phyloP scores from a whole-genome alignment of 176 grass and related monocot genomes.

The Musa schizocarpa region DNA sequence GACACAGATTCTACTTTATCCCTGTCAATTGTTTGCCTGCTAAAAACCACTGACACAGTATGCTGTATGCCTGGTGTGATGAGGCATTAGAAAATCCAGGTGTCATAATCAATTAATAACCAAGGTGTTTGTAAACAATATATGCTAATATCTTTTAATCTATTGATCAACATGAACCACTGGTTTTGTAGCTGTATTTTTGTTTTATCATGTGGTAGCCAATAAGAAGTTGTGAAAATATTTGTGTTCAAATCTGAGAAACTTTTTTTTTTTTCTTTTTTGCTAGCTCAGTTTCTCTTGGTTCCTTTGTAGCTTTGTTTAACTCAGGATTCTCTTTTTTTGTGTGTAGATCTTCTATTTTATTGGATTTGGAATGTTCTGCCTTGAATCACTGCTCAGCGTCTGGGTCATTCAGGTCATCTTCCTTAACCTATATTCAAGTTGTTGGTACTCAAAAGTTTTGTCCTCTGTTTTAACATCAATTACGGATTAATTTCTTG shows the following conservation, averaged over 20 bases:
- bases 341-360: conserved; percentile 77
- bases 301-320: background rate
- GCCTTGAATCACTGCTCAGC: conserved; percentile 75
- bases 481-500: background rate
- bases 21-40: background rate
- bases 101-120: no score
- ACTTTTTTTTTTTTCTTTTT: background rate
- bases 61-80: background rate
- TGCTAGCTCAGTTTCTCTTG: background rate
- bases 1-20: background rate
- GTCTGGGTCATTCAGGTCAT: conserved; percentile 96
- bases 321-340: background rate
- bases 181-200: background rate
- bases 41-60: background rate
- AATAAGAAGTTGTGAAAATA: background rate
- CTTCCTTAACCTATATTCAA: background rate
- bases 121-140: no score
- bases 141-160: no score
- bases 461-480: background rate
- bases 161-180: no score
- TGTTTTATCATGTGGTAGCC: background rate
- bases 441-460: background rate
- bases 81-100: background rate
- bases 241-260: background rate
- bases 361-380: conserved; percentile 89